Percentiles rank a stretch among this genome's conserved stretches.
Conservation (phyloP, 805 yeast species). For the Nakazawaea holstii region DNA sequence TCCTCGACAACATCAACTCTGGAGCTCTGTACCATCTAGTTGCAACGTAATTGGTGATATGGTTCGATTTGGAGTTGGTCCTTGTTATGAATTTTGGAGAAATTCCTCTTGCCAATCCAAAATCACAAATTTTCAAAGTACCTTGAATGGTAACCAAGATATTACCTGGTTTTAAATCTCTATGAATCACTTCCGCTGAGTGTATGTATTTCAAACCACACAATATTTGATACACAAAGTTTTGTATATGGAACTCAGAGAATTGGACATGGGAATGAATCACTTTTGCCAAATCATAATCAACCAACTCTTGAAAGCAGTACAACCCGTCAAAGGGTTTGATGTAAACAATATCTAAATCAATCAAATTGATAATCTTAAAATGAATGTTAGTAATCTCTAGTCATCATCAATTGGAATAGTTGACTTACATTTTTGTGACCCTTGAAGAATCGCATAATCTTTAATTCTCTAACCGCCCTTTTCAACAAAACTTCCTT, state of each 20-base stretch:
- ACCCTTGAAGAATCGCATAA: conserved; percentile 80
- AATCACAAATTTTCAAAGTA: conserved; percentile 79
- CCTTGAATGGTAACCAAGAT: conserved; percentile 75
- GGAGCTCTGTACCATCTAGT: conserved; percentile 97
- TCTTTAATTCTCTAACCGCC: conserved; percentile 76
- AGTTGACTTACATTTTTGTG: conserved; percentile 55
- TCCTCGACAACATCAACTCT: conserved; percentile 64
- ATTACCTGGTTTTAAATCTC: conserved; percentile 92
- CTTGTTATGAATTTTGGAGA: conserved; percentile 24
- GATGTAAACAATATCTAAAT: conserved; percentile 61
- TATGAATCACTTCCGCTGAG: conserved; percentile 85
- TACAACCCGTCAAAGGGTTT: conserved; percentile 81
- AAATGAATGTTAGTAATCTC: conserved; percentile 26
- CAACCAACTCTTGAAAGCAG: conserved; percentile 82
- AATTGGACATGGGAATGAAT: conserved; percentile 72
- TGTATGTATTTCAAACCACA: conserved; percentile 89
- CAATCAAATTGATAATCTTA: conserved; percentile 63
- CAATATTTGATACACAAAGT: conserved; percentile 72
- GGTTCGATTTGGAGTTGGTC: conserved; percentile 29
- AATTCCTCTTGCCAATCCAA: conserved; percentile 86
- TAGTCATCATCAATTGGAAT: not conserved
- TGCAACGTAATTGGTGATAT: conserved; percentile 83
- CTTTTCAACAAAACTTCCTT: conserved; percentile 66
- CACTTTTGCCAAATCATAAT: conserved; percentile 76
- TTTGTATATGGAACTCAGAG: conserved; percentile 78